A percentile compares a stretch with the other conserved stretches of the same genome.
phyloP scores from a whole-genome alignment of 345 rosid species.

The Eucalyptus lansdowneana region DNA sequence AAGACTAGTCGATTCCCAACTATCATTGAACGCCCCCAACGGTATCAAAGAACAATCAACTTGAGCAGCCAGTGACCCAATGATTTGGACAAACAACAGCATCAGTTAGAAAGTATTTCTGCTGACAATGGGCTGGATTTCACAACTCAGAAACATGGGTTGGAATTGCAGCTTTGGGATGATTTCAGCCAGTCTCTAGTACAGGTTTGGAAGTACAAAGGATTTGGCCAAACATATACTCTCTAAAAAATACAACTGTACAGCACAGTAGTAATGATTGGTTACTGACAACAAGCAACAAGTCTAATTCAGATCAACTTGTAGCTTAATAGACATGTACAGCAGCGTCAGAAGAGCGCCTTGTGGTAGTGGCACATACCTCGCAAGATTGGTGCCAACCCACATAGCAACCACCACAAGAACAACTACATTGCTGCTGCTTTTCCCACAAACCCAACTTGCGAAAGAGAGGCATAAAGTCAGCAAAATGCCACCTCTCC shows the following conservation, averaged over 20 bases:
- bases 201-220: not conserved
- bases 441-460: slow-evolving; percentile 86
- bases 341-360: slow-evolving; percentile 74
- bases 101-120: not conserved
- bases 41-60: not conserved
- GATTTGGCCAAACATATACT: not conserved
- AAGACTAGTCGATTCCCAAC: not conserved
- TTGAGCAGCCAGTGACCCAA: not conserved
- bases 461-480: slow-evolving; percentile 63
- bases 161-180: not conserved
- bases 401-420: slow-evolving; percentile 62
- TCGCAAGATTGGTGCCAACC: slow-evolving; percentile 69
- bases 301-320: slow-evolving; percentile 36
- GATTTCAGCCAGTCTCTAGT: not conserved
- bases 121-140: not conserved
- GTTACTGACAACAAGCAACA: not conserved
- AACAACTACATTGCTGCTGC: slow-evolving; percentile 67
- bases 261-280: not conserved
- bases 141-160: not conserved
- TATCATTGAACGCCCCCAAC: not conserved
- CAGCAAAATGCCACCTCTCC: slow-evolving; percentile 63
- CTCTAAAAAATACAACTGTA: not conserved
- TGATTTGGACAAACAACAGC: not conserved
- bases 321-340: slow-evolving; percentile 86
- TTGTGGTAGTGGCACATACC: slow-evolving; percentile 75